These are phyloP conservation scores for Camellia sinensis DNA, from an alignment of 148 eudicot genomes.

Conservation along the genomic window DNA sequence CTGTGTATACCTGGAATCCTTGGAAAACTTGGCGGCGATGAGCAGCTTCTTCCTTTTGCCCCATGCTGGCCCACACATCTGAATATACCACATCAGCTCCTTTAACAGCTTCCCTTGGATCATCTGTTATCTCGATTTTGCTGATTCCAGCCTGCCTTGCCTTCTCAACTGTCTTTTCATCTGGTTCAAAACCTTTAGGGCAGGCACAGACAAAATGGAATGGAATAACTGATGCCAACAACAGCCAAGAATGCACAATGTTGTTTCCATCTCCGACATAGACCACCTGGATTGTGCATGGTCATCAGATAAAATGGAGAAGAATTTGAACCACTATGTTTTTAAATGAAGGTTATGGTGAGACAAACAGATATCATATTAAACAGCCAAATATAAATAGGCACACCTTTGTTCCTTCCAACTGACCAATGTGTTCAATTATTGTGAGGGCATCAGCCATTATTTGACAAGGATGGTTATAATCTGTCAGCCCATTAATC, in stretches of 20 bases:
- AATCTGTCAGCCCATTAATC: slow-evolving; percentile 90
- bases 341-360: not conserved
- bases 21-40: slow-evolving; percentile 75
- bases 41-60: slow-evolving; percentile 96
- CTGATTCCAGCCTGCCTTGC: slow-evolving; percentile 80
- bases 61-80: slow-evolving; percentile 99
- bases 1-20: slow-evolving; percentile 73
- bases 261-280: slow-evolving; percentile 99
- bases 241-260: slow-evolving; percentile 83
- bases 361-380: not conserved
- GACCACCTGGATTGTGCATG: slow-evolving; percentile 57
- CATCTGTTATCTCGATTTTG: slow-evolving; percentile 81
- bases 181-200: slow-evolving; percentile 94
- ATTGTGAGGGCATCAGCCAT: slow-evolving; percentile 99
- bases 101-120: slow-evolving; percentile 88
- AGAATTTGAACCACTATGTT: slow-evolving; percentile 4
- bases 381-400: not conserved
- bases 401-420: slow-evolving; percentile 93
- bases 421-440: slow-evolving; percentile 78
- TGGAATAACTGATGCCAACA: slow-evolving; percentile 76
- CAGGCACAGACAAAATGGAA: slow-evolving; percentile 97
- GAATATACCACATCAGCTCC: slow-evolving; percentile 97
- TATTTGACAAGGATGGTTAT: slow-evolving; percentile 95
- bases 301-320: not conserved
- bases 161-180: slow-evolving; percentile 63